Evolutionary conservation across 1,139 yeast species (phyloP).

Genomic region (Pneumocystis sp.): DNA sequence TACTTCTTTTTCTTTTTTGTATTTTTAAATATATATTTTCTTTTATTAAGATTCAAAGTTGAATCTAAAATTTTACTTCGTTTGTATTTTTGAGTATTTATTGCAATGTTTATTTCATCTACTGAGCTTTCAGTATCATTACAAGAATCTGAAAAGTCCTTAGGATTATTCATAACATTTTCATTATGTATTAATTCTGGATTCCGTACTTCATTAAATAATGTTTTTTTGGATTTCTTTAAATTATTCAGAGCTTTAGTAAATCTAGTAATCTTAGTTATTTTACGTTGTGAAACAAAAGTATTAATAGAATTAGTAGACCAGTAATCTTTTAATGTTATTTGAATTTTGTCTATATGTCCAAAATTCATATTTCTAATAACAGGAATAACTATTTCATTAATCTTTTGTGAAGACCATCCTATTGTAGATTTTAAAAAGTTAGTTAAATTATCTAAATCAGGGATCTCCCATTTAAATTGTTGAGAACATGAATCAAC

Average conservation of each 20-base stretch:
- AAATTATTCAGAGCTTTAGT: background rate
- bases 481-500: constrained; percentile 66
- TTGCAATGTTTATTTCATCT: background rate
- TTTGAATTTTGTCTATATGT: constrained; percentile 35
- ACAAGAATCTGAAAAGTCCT: background rate
- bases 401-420: constrained; percentile 65
- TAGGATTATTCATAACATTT: background rate
- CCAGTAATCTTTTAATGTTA: constrained; percentile 45
- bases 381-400: constrained; percentile 79
- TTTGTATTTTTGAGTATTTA: background rate
- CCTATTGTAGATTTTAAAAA: constrained; percentile 60
- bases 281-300: background rate
- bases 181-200: background rate
- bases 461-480: constrained; percentile 85
- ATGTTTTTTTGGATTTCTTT: background rate
- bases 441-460: constrained; percentile 59
- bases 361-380: constrained; percentile 53
- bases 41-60: background rate
- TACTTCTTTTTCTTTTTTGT: background rate
- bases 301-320: constrained; percentile 8
- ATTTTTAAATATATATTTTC: background rate
- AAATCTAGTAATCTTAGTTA: background rate
- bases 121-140: background rate
- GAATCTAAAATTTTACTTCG: background rate
- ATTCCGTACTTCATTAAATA: background rate